Percentiles rank a stretch among this genome's conserved stretches.
These are phyloP conservation scores for Aspergillus awamori DNA, from an alignment of 2,329 filamentous ascomycete species.

Conservation along the genomic window DNA sequence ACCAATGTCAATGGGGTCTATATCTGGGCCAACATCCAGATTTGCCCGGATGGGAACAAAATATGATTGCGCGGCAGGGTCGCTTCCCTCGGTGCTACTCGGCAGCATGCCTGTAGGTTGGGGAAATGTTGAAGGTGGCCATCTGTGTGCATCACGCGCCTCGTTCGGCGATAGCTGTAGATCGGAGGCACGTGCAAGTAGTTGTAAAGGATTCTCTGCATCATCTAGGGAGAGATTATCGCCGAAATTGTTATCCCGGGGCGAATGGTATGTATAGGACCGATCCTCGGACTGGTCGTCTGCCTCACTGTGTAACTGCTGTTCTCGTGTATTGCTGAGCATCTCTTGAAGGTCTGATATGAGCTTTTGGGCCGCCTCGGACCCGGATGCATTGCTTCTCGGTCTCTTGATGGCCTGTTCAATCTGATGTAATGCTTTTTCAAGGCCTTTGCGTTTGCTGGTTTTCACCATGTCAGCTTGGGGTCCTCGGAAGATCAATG, in stretches of 20 bases:
- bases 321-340: constrained; percentile 52
- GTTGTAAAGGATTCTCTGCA: constrained; percentile 73
- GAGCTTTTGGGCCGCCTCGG: constrained; percentile 48
- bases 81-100: constrained; percentile 10
- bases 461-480: constrained; percentile 14
- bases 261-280: constrained; percentile 24
- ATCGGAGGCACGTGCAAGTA: constrained; percentile 73
- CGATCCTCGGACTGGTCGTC: constrained; percentile 39
- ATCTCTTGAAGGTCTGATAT: constrained; percentile 53
- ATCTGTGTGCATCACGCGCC: constrained; percentile 25
- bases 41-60: constrained; percentile 67
- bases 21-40: constrained; percentile 64
- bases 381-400: constrained; percentile 47
- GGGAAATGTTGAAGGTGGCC: constrained; percentile 33
- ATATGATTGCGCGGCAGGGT: constrained; percentile 58
- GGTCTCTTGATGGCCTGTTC: constrained; percentile 68
- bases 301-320: constrained; percentile 34
- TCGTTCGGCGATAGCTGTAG: constrained; percentile 57
- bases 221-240: constrained; percentile 68
- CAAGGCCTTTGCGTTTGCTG: constrained; percentile 73
- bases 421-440: constrained; percentile 74
- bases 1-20: constrained; percentile 71
- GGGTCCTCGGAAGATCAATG: neutral
- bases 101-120: constrained; percentile 43
- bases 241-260: constrained; percentile 37